A percentile compares a stretch with the other conserved stretches of the same genome.
Evolutionary conservation across 305 asterid species (phyloP).

Genomic region (Galium porrigens): DNA sequence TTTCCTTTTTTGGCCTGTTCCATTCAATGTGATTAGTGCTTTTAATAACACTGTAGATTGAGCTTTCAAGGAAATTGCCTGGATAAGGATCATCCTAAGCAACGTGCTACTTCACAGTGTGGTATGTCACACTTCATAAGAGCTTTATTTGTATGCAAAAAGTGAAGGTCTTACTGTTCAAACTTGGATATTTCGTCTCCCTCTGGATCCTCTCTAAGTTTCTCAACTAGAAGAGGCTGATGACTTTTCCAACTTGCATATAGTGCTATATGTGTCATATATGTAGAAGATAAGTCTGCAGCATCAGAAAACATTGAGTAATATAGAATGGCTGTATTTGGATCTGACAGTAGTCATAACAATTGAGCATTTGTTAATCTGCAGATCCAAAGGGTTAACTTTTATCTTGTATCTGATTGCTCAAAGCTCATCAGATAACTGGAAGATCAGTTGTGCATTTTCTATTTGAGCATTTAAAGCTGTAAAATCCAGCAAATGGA

Average conservation of each 20-base stretch:
- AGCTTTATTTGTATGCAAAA: not conserved
- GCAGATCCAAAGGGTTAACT: not conserved
- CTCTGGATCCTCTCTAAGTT: not conserved
- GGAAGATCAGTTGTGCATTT: not conserved
- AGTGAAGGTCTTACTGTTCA: not conserved
- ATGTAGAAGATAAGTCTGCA: not conserved
- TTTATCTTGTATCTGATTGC: not conserved
- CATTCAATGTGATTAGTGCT: constrained; percentile 5
- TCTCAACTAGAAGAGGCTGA: not conserved
- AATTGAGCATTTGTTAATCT: not conserved
- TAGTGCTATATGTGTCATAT: not conserved
- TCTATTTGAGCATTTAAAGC: not conserved
- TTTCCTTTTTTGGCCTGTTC: not conserved
- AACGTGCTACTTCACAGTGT: constrained; percentile 61
- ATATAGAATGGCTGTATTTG: not conserved
- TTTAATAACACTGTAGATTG: constrained; percentile 24
- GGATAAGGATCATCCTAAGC: constrained; percentile 47
- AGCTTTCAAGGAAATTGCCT: constrained; percentile 86
- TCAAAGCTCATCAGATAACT: not conserved
- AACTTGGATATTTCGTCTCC: not conserved
- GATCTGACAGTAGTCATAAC: not conserved
- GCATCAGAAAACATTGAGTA: not conserved
- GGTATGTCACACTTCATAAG: constrained; percentile 30
- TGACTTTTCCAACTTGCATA: not conserved
- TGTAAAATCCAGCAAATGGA: not conserved